Conservation (phyloP, 2,329 filamentous ascomycete species). For the Aspergillus viridinutans region DNA sequence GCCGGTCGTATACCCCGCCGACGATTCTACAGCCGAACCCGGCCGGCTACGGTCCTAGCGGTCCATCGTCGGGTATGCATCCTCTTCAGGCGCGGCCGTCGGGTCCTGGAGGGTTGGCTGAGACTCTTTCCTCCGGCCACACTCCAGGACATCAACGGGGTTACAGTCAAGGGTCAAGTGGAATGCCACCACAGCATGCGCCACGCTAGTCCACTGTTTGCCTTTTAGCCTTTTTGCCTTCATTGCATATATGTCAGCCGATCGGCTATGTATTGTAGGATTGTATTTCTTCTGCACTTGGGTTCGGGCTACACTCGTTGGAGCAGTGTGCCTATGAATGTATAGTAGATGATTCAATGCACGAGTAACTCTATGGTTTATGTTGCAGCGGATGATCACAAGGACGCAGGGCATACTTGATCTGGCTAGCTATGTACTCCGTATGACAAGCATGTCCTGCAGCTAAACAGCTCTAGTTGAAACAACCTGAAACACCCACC, state of each 20-base stretch:
- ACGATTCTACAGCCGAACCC: conserved; percentile 28
- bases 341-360: conserved; percentile 16
- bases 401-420: no score
- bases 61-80: conserved; percentile 19
- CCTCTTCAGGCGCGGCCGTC: conserved; percentile 26
- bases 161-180: conserved; percentile 35
- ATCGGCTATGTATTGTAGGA: neutral
- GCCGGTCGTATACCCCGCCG: conserved; percentile 39
- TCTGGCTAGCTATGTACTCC: no score
- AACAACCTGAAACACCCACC: neutral
- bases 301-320: neutral
- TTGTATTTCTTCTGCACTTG: neutral
- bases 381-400: no score
- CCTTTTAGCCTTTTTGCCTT: neutral
- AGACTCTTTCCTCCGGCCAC: conserved; percentile 17
- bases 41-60: conserved; percentile 24
- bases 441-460: no score
- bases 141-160: conserved; percentile 30
- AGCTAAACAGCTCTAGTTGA: neutral
- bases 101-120: conserved; percentile 21
- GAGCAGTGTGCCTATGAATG: conserved; percentile 1
- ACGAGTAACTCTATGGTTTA: neutral
- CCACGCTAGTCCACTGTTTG: conserved; percentile 17
- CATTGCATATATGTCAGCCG: conserved; percentile 3
- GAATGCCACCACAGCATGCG: conserved; percentile 24